A percentile compares a stretch with the other conserved stretches of the same genome.
These are phyloP conservation scores for Solanum sitiens DNA, from an alignment of 257 asterid genomes.

Conservation along the genomic window DNA sequence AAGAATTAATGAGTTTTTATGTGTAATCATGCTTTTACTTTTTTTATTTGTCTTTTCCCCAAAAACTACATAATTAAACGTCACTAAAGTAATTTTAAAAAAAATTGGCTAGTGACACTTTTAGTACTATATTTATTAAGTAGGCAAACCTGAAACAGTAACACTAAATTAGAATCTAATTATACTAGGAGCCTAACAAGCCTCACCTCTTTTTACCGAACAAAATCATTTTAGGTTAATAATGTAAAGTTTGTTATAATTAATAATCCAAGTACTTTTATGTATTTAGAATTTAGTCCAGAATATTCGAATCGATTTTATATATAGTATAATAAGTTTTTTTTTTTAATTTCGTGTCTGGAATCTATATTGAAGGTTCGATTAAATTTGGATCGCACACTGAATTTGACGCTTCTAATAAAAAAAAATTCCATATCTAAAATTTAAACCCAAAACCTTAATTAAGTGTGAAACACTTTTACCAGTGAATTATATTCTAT, in stretches of 20 bases:
- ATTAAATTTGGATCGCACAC: rapidly evolving
- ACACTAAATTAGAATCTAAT: background rate
- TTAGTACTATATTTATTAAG: background rate
- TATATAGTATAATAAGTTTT: too few species aligned
- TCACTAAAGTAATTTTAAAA: background rate
- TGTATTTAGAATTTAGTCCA: background rate
- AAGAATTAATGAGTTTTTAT: background rate
- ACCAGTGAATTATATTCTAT: background rate
- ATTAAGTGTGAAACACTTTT: rapidly evolving
- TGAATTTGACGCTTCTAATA: rapidly evolving
- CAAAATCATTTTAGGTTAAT: background rate
- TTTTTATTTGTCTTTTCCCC: background rate
- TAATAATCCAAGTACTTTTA: background rate
- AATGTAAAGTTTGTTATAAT: background rate
- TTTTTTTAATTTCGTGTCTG: too few species aligned
- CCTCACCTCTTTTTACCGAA: background rate
- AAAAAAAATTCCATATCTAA: too few species aligned
- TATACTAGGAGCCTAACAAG: background rate
- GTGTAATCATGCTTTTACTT: background rate
- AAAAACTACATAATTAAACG: background rate
- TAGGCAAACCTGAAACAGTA: background rate
- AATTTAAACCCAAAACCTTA: background rate
- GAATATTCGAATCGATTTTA: background rate
- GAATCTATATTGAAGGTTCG: too few species aligned
- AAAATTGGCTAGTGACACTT: background rate